These are phyloP conservation scores for Stylonectria norvegica DNA, from an alignment of 2,329 filamentous ascomycete species.

Conservation along the genomic window DNA sequence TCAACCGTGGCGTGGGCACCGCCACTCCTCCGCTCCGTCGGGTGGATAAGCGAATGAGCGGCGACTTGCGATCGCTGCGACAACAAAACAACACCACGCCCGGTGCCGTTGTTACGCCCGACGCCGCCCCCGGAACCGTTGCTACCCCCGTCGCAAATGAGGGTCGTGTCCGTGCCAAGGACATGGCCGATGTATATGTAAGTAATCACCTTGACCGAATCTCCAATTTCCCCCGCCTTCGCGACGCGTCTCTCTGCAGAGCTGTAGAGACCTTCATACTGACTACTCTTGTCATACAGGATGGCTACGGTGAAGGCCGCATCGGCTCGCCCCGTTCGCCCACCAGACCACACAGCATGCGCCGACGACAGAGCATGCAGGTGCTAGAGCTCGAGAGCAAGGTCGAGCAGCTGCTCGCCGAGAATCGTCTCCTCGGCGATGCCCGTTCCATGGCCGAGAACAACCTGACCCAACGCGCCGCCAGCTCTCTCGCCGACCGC, in stretches of 20 bases:
- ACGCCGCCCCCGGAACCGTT: too few species aligned
- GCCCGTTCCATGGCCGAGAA: constrained; percentile 69
- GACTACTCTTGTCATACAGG: constrained; percentile 50
- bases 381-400: constrained; percentile 84
- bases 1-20: constrained; percentile 33
- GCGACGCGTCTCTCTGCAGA: neutral
- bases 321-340: constrained; percentile 86
- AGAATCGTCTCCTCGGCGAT: constrained; percentile 77
- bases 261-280: constrained; percentile 9
- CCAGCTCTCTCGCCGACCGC: constrained; percentile 71
- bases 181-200: constrained; percentile 93
- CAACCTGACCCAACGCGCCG: constrained; percentile 60
- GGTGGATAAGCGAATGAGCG: constrained; percentile 64
- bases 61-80: constrained; percentile 58
- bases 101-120: constrained; percentile 18
- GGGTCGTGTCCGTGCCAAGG: constrained; percentile 77
- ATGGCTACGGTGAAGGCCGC: constrained; percentile 88
- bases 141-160: constrained; percentile 75
- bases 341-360: constrained; percentile 90
- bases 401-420: constrained; percentile 78
- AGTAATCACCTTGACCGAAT: too few species aligned
- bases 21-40: constrained; percentile 69
- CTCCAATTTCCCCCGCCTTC: constrained; percentile 5
- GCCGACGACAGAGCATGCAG: constrained; percentile 96
- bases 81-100: constrained; percentile 34